Percentiles rank a stretch among this genome's conserved stretches.
phyloP scores from a whole-genome alignment of 2,329 filamentous ascomycete species.

The Cadophora luteo-olivacea region DNA sequence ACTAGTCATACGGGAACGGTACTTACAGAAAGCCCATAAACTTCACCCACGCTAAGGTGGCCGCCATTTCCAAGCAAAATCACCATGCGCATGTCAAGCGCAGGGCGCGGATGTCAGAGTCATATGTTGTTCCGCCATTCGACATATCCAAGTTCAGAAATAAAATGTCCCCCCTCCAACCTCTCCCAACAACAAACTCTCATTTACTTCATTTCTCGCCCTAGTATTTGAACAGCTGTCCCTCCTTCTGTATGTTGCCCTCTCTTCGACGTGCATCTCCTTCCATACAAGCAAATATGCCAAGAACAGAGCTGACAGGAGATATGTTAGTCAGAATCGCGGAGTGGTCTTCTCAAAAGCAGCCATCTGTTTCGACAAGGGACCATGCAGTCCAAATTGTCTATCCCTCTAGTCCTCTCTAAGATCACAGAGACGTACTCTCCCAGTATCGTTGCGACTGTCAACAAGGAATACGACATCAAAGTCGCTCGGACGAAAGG shows the following conservation, averaged over 20 bases:
- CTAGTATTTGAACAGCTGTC: not conserved
- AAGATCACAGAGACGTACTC: constrained; percentile 44
- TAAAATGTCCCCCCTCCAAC: not conserved
- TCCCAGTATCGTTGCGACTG: constrained; percentile 44
- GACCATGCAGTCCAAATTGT: constrained; percentile 19
- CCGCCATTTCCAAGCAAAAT: too few species aligned
- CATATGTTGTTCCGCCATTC: too few species aligned
- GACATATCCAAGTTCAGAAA: not conserved
- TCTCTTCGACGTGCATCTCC: too few species aligned
- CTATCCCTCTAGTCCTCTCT: constrained; percentile 40
- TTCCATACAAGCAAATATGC: not conserved
- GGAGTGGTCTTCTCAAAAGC: not conserved
- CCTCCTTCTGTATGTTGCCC: not conserved
- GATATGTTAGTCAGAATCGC: not conserved
- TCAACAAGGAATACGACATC: constrained; percentile 48
- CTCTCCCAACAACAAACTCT: not conserved
- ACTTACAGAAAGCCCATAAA: too few species aligned
- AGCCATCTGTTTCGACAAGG: too few species aligned
- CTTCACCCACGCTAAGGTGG: not conserved
- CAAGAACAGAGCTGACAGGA: not conserved
- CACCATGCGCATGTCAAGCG: not conserved
- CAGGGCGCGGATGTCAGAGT: not conserved
- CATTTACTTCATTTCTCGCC: not conserved
- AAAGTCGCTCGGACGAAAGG: constrained; percentile 51
- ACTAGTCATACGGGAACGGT: too few species aligned